Evolutionary conservation across 1,284 basidiomycete genomes (phyloP).

Genomic region (Microbotryomycetes sp.): DNA sequence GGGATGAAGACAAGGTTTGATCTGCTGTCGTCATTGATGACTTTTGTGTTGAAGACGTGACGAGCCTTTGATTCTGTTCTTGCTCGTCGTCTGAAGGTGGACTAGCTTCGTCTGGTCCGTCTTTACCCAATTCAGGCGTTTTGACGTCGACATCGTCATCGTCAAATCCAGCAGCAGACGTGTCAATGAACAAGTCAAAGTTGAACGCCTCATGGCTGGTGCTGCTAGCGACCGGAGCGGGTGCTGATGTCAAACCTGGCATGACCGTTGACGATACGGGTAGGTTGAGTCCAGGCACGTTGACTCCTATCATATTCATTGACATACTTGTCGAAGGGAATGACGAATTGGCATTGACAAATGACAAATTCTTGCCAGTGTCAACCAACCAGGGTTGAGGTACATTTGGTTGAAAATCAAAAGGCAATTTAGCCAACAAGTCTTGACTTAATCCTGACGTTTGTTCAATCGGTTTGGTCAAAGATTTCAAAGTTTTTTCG

Average conservation of each 20-base stretch:
- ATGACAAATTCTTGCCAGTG: slow-evolving; percentile 10
- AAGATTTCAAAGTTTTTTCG: slow-evolving; percentile 22
- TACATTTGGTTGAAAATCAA: slow-evolving; percentile 13
- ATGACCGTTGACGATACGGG: not conserved
- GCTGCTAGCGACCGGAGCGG: not conserved
- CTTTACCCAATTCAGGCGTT: not conserved
- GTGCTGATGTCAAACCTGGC: not conserved
- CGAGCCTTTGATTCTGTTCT: not conserved
- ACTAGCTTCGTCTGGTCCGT: not conserved
- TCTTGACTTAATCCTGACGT: slow-evolving; percentile 5
- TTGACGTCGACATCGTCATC: slow-evolving; percentile 1
- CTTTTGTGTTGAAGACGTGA: not conserved
- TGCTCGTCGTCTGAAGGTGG: slow-evolving; percentile 1
- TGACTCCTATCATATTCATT: not conserved
- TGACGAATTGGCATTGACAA: slow-evolving; percentile 1
- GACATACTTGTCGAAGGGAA: not conserved
- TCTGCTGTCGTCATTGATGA: not conserved
- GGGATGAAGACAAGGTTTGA: too few species aligned
- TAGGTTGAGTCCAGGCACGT: not conserved
- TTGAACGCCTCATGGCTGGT: slow-evolving; percentile 10
- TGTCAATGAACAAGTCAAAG: slow-evolving; percentile 26
- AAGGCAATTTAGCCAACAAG: slow-evolving; percentile 12
- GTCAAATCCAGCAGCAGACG: slow-evolving; percentile 25
- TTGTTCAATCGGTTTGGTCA: not conserved
- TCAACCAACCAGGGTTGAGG: slow-evolving; percentile 14